A percentile compares a stretch with the other conserved stretches of the same genome.
These are phyloP conservation scores for Lophiotrema nucula DNA, from an alignment of 495 filamentous ascomycete species.

Conservation along the genomic window DNA sequence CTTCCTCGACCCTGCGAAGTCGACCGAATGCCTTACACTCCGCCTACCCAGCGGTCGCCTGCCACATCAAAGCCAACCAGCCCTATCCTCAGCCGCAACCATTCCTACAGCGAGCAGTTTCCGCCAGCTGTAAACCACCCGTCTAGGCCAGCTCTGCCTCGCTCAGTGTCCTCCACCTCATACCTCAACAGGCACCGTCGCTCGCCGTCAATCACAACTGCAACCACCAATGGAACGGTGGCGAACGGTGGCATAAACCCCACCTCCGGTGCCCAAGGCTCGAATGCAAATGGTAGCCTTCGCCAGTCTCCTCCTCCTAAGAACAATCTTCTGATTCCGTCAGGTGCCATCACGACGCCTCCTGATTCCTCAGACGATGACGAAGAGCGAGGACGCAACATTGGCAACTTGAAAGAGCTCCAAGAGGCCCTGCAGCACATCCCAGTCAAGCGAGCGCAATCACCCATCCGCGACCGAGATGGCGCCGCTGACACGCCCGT, in stretches of 20 bases:
- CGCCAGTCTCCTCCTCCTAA: slow-evolving; percentile 78
- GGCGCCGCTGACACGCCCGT: slow-evolving; percentile 43
- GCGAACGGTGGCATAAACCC: slow-evolving; percentile 10
- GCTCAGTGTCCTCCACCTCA: slow-evolving; percentile 74
- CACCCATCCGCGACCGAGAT: slow-evolving; percentile 52
- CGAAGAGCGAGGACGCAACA: slow-evolving; percentile 62
- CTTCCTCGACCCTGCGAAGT: slow-evolving; percentile 28
- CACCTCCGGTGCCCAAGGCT: slow-evolving; percentile 31
- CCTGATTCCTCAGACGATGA: slow-evolving; percentile 91
- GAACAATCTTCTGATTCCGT: slow-evolving; percentile 68
- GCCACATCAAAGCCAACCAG: slow-evolving; percentile 65
- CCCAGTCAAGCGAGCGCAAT: slow-evolving; percentile 61
- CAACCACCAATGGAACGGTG: slow-evolving; percentile 32
- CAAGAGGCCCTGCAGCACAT: slow-evolving; percentile 81
- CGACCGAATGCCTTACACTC: slow-evolving; percentile 86
- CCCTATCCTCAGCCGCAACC: slow-evolving; percentile 57
- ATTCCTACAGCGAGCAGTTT: slow-evolving; percentile 51
- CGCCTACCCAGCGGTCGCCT: slow-evolving; percentile 78
- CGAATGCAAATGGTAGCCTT: slow-evolving; percentile 47
- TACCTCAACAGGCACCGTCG: slow-evolving; percentile 69
- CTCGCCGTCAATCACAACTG: slow-evolving; percentile 53
- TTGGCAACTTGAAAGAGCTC: slow-evolving; percentile 67
- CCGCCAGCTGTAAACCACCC: slow-evolving; percentile 41
- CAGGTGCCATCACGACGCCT: slow-evolving; percentile 79
- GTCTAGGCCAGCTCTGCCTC: slow-evolving; percentile 58